Evolutionary conservation across 2,329 filamentous ascomycete genomes (phyloP), one percentile per base, ranked within the genome.

Genomic region (Alternaria atra): DNA sequence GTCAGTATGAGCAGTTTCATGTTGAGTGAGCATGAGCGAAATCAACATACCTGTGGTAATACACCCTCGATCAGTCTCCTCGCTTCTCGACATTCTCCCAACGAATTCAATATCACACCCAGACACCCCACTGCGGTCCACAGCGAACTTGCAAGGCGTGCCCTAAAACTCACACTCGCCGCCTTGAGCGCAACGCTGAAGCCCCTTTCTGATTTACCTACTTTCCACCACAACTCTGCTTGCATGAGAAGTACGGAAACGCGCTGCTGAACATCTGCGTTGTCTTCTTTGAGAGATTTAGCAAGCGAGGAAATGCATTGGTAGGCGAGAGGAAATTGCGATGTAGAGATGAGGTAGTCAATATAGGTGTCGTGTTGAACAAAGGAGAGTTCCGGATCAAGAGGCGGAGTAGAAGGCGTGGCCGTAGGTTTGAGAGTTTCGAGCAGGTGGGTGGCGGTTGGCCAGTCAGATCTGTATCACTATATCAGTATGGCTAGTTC

Each of bases 171-270:
- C 17, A 93, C 87, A 71, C 86, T 90, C 3, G 91, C 89, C 1
- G 93, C 93, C 43, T 91, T 86, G 70, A 96, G 84, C 5, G 89
- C 89, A 5, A 94, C 84, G 2, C 91, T 92, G 75, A 97, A 93
- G 0, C 88, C 92, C 61, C 90, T 87, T 68, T 92, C 87, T 0
- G 92, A 86, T 3, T 90, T 87, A 2, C 90, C 90, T 43, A 87
- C 87, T 66, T 85, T 86, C 55, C 88, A 86, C 57, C 93, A 88
- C 4, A 97, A 84, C 5, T 86, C 84, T 0, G 89, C 89, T 75
- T 97, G 96, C 50, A 90, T 79, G 3, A 92, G 84, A 13, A 97
- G 85, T 0, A 96, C 84, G 29, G 88, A 87, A 50, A 95, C 83
- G 35, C 90, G 89, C 25, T 91, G 84, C 5, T 88, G 84, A 30